A percentile compares a stretch with the other conserved stretches of the same genome.
These are phyloP conservation scores for Carex scoparia DNA, from an alignment of 176 grass and related monocot species.

Conservation along the genomic window DNA sequence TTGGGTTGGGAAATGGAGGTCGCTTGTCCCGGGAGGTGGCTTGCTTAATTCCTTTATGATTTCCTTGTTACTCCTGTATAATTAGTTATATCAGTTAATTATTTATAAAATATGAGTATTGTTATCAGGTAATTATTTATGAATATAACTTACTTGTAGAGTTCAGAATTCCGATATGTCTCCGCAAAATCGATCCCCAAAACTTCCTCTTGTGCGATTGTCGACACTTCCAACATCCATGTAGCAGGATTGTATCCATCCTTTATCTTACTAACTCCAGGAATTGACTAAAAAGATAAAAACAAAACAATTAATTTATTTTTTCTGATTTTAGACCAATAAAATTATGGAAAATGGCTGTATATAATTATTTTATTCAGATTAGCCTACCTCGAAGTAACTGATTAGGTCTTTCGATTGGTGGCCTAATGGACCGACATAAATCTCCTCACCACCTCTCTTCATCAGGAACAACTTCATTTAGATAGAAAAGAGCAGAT, in stretches of 20 bases:
- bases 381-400: constrained; percentile 49
- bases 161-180: constrained; percentile 43
- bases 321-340: background rate
- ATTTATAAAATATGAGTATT: background rate
- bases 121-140: background rate
- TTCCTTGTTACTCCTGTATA: constrained; percentile 48
- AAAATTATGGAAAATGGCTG: background rate
- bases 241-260: constrained; percentile 55
- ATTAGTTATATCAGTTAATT: background rate
- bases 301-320: constrained; percentile 3
- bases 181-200: constrained; percentile 37
- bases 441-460: constrained; percentile 65
- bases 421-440: constrained; percentile 49
- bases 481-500: background rate
- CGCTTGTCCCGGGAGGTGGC: constrained; percentile 37
- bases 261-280: constrained; percentile 47
- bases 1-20: constrained; percentile 39
- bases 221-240: constrained; percentile 61
- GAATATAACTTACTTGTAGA: constrained; percentile 36
- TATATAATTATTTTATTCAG: background rate
- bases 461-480: constrained; percentile 60
- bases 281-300: constrained; percentile 24
- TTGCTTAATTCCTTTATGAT: constrained; percentile 34
- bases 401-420: constrained; percentile 43
- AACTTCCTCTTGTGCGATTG: constrained; percentile 43